Percentiles rank a stretch among this genome's conserved stretches.
Conservation (phyloP, 1,284 basidiomycete genomes). For the Ganoderma boninense region DNA sequence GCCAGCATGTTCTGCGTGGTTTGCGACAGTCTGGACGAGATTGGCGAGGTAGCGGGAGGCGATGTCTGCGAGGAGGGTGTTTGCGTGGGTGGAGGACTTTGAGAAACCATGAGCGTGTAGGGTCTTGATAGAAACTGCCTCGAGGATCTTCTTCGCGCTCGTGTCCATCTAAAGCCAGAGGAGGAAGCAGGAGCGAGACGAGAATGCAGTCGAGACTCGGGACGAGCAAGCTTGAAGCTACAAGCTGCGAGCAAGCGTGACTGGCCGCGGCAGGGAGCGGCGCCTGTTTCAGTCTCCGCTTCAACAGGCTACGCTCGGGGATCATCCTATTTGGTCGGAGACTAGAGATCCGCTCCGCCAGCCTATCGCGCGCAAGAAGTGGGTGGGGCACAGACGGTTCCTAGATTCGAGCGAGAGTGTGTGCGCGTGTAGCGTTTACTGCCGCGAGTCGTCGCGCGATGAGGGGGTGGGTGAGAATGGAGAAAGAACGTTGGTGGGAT, state of each 20-base stretch:
- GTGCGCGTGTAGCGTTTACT: too few relatives aligned
- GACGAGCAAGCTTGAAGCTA: constrained; percentile 1
- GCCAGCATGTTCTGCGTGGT: constrained; percentile 77
- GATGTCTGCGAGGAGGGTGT: constrained; percentile 72
- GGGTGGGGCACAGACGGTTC: too few relatives aligned
- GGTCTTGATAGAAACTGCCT: constrained; percentile 70
- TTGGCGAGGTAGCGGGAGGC: constrained; percentile 74
- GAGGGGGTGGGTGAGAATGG: neutral
- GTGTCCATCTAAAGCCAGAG: constrained; percentile 36
- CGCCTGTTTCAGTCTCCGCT: constrained; percentile 22
- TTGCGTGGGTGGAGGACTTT: constrained; percentile 74
- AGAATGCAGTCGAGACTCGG: constrained; percentile 15
- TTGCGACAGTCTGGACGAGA: constrained; percentile 68
- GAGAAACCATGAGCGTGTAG: constrained; percentile 80
- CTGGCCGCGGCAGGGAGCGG: constrained; percentile 17
- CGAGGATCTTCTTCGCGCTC: constrained; percentile 57
- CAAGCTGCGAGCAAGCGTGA: neutral
- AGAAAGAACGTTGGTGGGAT: constrained; percentile 8
- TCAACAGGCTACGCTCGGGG: neutral
- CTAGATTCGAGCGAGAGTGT: too few relatives aligned
- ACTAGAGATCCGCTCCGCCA: neutral
- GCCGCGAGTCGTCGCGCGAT: neutral
- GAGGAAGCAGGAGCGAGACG: constrained; percentile 6
- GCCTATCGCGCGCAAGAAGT: too few relatives aligned
- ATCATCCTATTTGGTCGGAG: neutral